These are phyloP conservation scores for Dillenia turbinata DNA, from an alignment of 164 flowering plant genomes.

Conservation along the genomic window DNA sequence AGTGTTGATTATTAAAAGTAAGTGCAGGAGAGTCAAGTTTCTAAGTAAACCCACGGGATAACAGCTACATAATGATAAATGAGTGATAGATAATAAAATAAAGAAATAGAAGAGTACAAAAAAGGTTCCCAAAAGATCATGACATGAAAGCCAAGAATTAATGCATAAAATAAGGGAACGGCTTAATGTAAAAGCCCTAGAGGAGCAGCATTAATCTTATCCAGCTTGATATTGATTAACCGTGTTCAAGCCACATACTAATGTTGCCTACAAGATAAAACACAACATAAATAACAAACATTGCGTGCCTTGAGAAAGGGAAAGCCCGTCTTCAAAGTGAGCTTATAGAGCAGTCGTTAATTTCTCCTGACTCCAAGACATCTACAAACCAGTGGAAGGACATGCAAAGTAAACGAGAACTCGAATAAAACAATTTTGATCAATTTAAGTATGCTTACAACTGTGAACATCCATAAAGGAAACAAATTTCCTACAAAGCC, in stretches of 20 bases:
- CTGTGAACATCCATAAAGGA: slow-evolving; percentile 30
- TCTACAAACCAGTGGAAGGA: slow-evolving; percentile 79
- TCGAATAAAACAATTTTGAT: slow-evolving; percentile 51
- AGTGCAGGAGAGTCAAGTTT: too few species aligned
- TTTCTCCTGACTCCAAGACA: slow-evolving; percentile 69
- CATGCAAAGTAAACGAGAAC: slow-evolving; percentile 64
- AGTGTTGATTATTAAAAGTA: too few species aligned
- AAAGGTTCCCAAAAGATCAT: too few species aligned
- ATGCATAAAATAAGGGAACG: too few species aligned
- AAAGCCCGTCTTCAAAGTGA: slow-evolving; percentile 73
- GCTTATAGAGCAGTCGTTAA: slow-evolving; percentile 70
- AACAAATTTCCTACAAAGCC: slow-evolving; percentile 9
- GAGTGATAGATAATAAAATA: too few species aligned
- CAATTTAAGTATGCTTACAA: slow-evolving; percentile 26
- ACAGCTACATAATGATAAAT: too few species aligned
- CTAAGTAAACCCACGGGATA: too few species aligned
- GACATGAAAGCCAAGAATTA: too few species aligned
- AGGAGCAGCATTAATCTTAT: too few species aligned
- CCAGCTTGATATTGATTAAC: slow-evolving; percentile 3
- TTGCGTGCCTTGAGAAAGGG: slow-evolving; percentile 84
- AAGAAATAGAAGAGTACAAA: too few species aligned
- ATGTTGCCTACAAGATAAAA: slow-evolving; percentile 28
- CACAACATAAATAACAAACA: slow-evolving; percentile 43
- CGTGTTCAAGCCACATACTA: slow-evolving; percentile 17
- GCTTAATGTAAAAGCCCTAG: too few species aligned